phyloP scores from a whole-genome alignment of 2,329 filamentous ascomycete genomes.

The Mycosphaerelloides madeirae region DNA sequence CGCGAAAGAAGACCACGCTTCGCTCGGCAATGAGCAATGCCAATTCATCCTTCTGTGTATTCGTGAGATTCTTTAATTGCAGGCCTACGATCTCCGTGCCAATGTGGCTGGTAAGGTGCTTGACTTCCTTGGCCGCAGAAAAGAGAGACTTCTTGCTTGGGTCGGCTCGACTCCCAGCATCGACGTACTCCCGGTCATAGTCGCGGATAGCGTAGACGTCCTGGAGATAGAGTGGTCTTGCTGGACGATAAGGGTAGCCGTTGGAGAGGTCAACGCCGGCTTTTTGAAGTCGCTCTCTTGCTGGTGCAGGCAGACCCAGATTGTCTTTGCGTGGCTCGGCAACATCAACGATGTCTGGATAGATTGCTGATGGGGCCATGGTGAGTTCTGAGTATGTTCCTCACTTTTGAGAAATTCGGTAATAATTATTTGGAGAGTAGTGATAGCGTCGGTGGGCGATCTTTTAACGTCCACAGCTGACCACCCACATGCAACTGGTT shows the following conservation, averaged over 20 bases:
- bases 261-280: constrained; percentile 64
- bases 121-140: constrained; percentile 59
- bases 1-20: constrained; percentile 63
- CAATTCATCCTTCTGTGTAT: constrained; percentile 58
- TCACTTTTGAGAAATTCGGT: too few relatives aligned
- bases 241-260: constrained; percentile 67
- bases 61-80: constrained; percentile 58
- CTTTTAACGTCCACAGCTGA: too few relatives aligned
- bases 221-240: constrained; percentile 62
- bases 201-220: constrained; percentile 64
- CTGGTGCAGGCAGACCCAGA: constrained; percentile 55
- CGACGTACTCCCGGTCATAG: constrained; percentile 50
- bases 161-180: constrained; percentile 59
- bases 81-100: constrained; percentile 61
- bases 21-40: constrained; percentile 59
- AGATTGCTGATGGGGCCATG: constrained; percentile 23
- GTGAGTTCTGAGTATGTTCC: too few relatives aligned
- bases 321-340: constrained; percentile 60
- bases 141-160: constrained; percentile 59
- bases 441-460: too few relatives aligned
- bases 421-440: too few relatives aligned
- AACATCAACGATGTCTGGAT: constrained; percentile 54
- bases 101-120: constrained; percentile 57
- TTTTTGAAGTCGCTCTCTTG: constrained; percentile 58
- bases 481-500: too few relatives aligned